Base-by-base conservation (phyloP, 106 monocot genomes). In the Acanthochlamys bracteata region DNA sequence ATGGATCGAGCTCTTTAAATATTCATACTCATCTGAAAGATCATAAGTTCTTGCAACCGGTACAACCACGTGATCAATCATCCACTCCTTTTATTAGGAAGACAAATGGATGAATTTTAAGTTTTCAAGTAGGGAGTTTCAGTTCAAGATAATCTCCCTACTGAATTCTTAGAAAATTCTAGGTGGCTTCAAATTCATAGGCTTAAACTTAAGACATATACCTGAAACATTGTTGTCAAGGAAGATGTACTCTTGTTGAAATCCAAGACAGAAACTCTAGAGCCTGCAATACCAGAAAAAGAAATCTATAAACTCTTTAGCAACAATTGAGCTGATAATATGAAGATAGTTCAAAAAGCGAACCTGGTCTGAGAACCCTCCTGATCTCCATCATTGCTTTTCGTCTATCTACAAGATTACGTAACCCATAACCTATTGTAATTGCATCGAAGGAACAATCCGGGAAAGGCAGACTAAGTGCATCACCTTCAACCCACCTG, bases 401-500 rank as follows among this genome's bases (percentile, higher is more conserved):
- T 0, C 16, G 73, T 63, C 70, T 96, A 69, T 96, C 87, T 14
- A 82, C 52, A 49, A 96, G 43, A 66, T 96, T 96, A 67, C 95
- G 82, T 53, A 96, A 41, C 40, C 95, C 95, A 71, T 80, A 96
- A 41, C 90, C 87, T 69, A 90, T 66, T 40, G 95, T 90, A 53
- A 90, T 64, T 42, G 90, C 86, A 80, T 96, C 82, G 51, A 96
- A 96, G 62, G 66, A 88, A 67, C 78, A 27, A 53, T 85, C 81
- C 24, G 64, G 16, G 58, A 96, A 90, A 22, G 79, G 73, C 27
- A 96, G 61, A 67, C 82, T 59, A 70, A 90, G 87, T 56, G 90
- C 90, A 84, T 96, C 75, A 57, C 90, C 90, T 80, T 90, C 87
- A 59, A 80, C 73, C 95, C 95, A 96, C 54, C 93, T 94, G 69